Evolutionary conservation across 2,329 filamentous ascomycete genomes (phyloP).

Genomic region (Dendryphion nanum): DNA sequence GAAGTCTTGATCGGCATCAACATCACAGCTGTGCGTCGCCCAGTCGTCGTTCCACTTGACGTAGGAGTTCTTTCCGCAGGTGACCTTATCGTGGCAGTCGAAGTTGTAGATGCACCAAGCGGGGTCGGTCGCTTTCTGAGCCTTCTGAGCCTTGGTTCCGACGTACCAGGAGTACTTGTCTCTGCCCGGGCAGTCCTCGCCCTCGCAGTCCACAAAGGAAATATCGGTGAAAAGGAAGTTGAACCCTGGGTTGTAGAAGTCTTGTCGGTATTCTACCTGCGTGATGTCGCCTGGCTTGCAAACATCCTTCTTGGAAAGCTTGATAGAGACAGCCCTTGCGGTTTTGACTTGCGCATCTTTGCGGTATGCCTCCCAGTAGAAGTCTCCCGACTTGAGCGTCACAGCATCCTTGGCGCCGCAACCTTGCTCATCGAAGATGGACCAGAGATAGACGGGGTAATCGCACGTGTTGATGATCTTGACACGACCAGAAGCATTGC

Average conservation of each 20-base stretch:
- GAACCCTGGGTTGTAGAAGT: slow-evolving; percentile 7
- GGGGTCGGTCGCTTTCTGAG: slow-evolving; percentile 17
- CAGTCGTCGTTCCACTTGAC: slow-evolving; percentile 29
- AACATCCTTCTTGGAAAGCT: slow-evolving; percentile 34
- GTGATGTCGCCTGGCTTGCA: slow-evolving; percentile 31
- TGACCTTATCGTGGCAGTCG: slow-evolving; percentile 17
- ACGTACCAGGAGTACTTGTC: slow-evolving; percentile 39
- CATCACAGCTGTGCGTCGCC: slow-evolving; percentile 32
- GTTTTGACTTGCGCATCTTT: slow-evolving; percentile 8
- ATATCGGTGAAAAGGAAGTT: slow-evolving; percentile 37
- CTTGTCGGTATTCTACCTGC: slow-evolving; percentile 40
- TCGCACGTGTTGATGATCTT: slow-evolving; percentile 38
- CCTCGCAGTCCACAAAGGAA: slow-evolving; percentile 37
- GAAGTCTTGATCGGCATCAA: slow-evolving; percentile 25
- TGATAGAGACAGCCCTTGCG: slow-evolving; percentile 39
- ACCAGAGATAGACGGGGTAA: slow-evolving; percentile 40
- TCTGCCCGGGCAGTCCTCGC: slow-evolving; percentile 29
- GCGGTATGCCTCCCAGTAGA: slow-evolving; percentile 34
- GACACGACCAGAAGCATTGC: no score
- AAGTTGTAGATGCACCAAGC: slow-evolving; percentile 16
- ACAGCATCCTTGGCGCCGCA: slow-evolving; percentile 21
- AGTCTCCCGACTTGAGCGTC: slow-evolving; percentile 26
- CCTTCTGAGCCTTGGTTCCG: no score
- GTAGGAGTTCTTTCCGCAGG: slow-evolving; percentile 31
- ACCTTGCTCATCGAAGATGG: slow-evolving; percentile 29